Evolutionary conservation across 2,329 filamentous ascomycete genomes (phyloP), one percentile per base, ranked within the genome.

Genomic region (Cladosporium phlei): DNA sequence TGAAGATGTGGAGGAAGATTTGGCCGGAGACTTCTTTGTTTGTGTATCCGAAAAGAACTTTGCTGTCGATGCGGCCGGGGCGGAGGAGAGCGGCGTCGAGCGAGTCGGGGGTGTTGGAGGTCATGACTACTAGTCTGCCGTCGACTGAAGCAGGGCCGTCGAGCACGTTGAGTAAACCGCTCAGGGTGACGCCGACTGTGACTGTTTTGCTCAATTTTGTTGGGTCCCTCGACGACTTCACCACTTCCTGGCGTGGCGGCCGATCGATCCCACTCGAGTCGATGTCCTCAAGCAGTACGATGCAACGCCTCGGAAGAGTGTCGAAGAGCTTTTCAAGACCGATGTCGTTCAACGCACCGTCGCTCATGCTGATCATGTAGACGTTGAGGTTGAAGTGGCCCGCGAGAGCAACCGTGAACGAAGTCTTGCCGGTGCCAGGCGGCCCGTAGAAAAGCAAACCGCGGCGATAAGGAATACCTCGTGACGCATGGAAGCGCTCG

Each of bases 361-460:
- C 90, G 21, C 62, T 64, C 20, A 71, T 60, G n/a, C 65, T 68
- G 19, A 69, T 66, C 38, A 66, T 64, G 5, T 56, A 57, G 16
- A 59, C 35, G 49, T 56, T 52, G 3, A 72, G 56, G 2, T 67
- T 66, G 38, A 71, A 71, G 27, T 70, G 61, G 1, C 68, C 68
- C 9, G 69, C 69, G 1, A 71, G 55, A 2, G 69, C 67, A 11
- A 57, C 55, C 2, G 52, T 57, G 5, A 64, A 52, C 6, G 47
- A 52, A 19, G 54, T 53, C 34, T 61, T 61, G 2, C 59, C 59
- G 3, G 57, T 60, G 1, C 59, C 57, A n/a, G 50, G 50, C 0
- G 86, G 86, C 0, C 88, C 88, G 53, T 88, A 73, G 5, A 93
- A 77, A 0, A 93, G 75, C 57, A 91, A 93, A 0, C 88, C 88